Evolutionary conservation across 208 protist genomes (phyloP).

Genomic region (Acanthamoeba sp.): DNA sequence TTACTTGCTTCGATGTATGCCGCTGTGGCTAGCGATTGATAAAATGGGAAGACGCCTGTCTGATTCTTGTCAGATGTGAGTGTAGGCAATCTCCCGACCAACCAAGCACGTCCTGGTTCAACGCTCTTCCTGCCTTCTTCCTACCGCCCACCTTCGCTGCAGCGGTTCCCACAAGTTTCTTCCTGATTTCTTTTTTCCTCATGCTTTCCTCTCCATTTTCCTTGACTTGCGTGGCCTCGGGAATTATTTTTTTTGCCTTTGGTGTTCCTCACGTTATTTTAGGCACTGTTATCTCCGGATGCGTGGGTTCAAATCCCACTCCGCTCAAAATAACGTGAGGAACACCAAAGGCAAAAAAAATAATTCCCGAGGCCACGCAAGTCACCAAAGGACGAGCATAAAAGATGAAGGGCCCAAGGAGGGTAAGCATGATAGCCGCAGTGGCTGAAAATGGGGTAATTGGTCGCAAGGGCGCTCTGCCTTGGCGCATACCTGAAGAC

Average conservation of each 20-base stretch:
- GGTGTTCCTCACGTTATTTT: no score
- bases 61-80: not conserved
- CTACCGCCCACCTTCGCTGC: not conserved
- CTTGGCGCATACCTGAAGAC: slow-evolving; percentile 58
- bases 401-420: slow-evolving; percentile 25
- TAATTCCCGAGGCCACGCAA: no score
- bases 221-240: no score
- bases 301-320: no score
- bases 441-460: slow-evolving; percentile 64
- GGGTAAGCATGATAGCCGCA: slow-evolving; percentile 22
- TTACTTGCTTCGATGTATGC: no score
- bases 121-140: slow-evolving; percentile 8
- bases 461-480: slow-evolving; percentile 12
- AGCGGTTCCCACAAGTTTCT: not conserved
- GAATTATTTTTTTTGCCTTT: not conserved
- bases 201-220: not conserved
- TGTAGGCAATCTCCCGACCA: not conserved
- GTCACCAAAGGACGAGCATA: no score
- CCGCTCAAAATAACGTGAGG: no score
- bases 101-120: not conserved
- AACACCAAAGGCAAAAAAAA: no score
- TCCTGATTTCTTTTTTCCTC: not conserved
- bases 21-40: not conserved
- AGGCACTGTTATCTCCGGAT: no score
- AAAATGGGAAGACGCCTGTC: not conserved